Base-by-base conservation (phyloP, 768 basidiomycete genomes). In the Gelatoporia subvermispora region DNA sequence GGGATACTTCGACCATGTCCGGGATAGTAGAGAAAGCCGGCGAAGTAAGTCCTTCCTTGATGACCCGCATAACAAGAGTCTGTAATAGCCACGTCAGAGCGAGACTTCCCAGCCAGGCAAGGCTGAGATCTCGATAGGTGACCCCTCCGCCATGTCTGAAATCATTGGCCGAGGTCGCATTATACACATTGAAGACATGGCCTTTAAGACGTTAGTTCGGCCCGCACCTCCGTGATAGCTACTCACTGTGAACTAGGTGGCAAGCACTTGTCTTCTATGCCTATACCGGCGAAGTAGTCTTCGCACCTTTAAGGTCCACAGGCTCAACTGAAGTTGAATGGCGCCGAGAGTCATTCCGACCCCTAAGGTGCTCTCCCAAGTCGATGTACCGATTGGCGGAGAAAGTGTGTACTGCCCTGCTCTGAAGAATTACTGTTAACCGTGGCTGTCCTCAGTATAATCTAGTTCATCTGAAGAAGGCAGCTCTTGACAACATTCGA, bases 341-440 rank as follows among this genome's bases (percentile, higher is more conserved):
- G 13, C 5, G 31, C n/a, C 16, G 42, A 24, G 4, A 17, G 4
- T 13, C 18, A 18, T n/a, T 13, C 31, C 38, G 18, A 24, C 11
- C 41, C 20, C 54, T 43, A 13, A 21, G 42, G 15, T 49, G 51
- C 38, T 58, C 56, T 15, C 54, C 56, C 15, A 58, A 55, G 38
- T 55, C 53, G 16, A 55, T 58, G 43, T 58, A 58, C 24, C 45
- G 47, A 7, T 35, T 58, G 8, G 54, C 56, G 2, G 44, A 55
- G 28, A 38, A 36, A 40, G 56, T 54, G 13, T 31, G 28, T 7
- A 13, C 5, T 31, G 28, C 7, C 5, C 13, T 7, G 28, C 28
- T 5, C 13, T 31, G 28, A 5, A 13, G 5, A 13, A 5, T 7
- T 7, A 31, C 28, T 31, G 7, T 31, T 31, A 7, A 31, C 13